Evolutionary conservation across 371 early-diverging fungal species (phyloP), one percentile per base, ranked within the genome.

Genomic region (Mortierella sp.): DNA sequence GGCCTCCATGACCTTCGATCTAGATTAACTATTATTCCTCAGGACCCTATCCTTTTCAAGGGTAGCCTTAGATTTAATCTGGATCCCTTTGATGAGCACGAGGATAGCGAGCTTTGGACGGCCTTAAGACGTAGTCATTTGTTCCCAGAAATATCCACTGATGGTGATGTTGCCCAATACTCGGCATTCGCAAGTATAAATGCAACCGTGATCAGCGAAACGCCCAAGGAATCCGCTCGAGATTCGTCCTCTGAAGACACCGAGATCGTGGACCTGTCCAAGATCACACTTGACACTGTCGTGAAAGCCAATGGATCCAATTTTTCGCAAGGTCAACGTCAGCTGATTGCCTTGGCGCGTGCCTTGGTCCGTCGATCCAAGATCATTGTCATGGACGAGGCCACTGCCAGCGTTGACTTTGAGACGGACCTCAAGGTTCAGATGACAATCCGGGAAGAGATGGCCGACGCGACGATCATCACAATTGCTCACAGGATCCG

Each of bases 401-500:
- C 95, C 21, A 93, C 93, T 2, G 92, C 97, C n/a, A 86, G 90
- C n/a, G 87, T 98, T 55, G 97, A 98, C 78, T 87, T 88, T 41
- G 89, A 87, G 53, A 90, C 96, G 0, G 95, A 89, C 73, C 60
- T 57, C 41, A 51, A 64, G 30, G 56, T 72, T 24, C 70, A 70
- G 56, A 23, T 54, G 48, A 94, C 94, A 7, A 95, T 97, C 55
- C 92, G 97, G 26, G 63, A 79, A 27, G 90, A 92, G 79, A 95
- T 96, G 55, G 72, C 80, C 12, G 76, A 95, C 59, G 91, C 92
- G 61, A 97, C 97, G 2, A 89, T 97, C 7, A 60, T 98, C 42
- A 94, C 95, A 15, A 97, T 98, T 86, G 97, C 96, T 6, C 96
- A 96, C 67, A 84, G 95, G 44, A 88, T 96, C 67, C 92, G 92